phyloP scores from a whole-genome alignment of 2,329 filamentous ascomycete species.

The Cadophora gregata region DNA sequence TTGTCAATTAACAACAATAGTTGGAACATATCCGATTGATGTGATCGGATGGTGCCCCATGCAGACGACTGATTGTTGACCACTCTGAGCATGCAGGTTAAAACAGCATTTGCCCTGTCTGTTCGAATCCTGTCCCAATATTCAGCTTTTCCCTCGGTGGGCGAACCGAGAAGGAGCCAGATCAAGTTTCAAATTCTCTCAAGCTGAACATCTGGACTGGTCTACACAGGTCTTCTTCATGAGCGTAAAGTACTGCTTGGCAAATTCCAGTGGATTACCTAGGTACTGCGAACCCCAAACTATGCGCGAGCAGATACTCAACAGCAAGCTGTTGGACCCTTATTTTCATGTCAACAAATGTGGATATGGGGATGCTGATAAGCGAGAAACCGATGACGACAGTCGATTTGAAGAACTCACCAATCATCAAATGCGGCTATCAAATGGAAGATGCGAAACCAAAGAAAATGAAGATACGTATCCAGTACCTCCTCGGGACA shows the following conservation, averaged over 20 bases:
- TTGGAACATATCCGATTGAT: not conserved
- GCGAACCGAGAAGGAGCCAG: too few relatives aligned
- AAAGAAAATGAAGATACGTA: not conserved
- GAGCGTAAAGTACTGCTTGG: too few relatives aligned
- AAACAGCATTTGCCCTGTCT: not conserved
- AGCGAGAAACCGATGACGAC: not conserved
- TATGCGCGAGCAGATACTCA: too few relatives aligned
- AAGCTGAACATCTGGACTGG: too few relatives aligned
- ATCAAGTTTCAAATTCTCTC: too few relatives aligned
- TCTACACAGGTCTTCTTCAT: too few relatives aligned
- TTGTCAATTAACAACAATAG: not conserved
- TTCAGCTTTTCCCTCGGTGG: not conserved
- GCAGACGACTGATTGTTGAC: not conserved
- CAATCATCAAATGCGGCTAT: not conserved
- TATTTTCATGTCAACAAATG: not conserved
- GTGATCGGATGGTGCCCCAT: not conserved
- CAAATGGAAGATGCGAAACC: not conserved
- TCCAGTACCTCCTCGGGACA: not conserved
- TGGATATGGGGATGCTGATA: not conserved
- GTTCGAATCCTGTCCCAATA: not conserved
- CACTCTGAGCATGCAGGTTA: not conserved
- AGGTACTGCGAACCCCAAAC: too few relatives aligned
- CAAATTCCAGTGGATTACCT: too few relatives aligned
- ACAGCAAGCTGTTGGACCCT: too few relatives aligned
- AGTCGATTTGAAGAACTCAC: not conserved